Percentiles rank a stretch among this genome's conserved stretches.
These are phyloP conservation scores for Botrytis medusae DNA, from an alignment of 2,329 filamentous ascomycete genomes.

Conservation along the genomic window DNA sequence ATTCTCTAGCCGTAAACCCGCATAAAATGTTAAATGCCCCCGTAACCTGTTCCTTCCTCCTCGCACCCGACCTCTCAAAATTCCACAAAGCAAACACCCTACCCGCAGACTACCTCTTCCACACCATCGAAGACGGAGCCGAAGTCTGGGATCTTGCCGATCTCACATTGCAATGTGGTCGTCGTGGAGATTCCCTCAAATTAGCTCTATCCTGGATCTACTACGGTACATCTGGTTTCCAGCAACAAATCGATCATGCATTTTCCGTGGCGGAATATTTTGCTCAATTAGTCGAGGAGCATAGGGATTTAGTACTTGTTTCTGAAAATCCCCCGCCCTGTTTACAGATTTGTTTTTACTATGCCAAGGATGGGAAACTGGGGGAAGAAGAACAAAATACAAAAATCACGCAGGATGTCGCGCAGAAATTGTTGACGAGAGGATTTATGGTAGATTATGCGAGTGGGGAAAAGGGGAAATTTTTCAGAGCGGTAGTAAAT, in stretches of 20 bases:
- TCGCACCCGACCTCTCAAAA: constrained; percentile 70
- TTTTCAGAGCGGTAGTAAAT: constrained; percentile 70
- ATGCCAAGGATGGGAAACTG: constrained; percentile 57
- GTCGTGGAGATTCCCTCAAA: constrained; percentile 82
- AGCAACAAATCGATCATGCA: constrained; percentile 65
- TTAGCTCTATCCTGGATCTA: constrained; percentile 87
- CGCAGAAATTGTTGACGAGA: constrained; percentile 51
- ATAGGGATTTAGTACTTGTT: constrained; percentile 66
- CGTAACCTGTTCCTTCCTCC: constrained; percentile 84
- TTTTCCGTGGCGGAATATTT: constrained; percentile 72
- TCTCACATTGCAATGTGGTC: constrained; percentile 88
- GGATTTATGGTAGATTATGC: constrained; percentile 67
- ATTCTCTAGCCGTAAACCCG: constrained; percentile 85
- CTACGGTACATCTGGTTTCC: constrained; percentile 76
- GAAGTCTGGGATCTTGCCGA: constrained; percentile 90
- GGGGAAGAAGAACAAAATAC: constrained; percentile 49
- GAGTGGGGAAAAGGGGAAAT: constrained; percentile 57
- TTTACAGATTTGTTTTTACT: constrained; percentile 94
- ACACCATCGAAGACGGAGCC: constrained; percentile 43
- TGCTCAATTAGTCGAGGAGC: constrained; percentile 55
- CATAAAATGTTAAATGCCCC: constrained; percentile 98
- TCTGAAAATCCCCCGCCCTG: constrained; percentile 78
- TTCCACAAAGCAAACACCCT: constrained; percentile 86
- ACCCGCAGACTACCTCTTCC: constrained; percentile 83
- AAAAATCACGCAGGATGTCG: constrained; percentile 55